Evolutionary conservation across 129 eudicot genomes (phyloP).

Genomic region (Ambrosia trifida): DNA sequence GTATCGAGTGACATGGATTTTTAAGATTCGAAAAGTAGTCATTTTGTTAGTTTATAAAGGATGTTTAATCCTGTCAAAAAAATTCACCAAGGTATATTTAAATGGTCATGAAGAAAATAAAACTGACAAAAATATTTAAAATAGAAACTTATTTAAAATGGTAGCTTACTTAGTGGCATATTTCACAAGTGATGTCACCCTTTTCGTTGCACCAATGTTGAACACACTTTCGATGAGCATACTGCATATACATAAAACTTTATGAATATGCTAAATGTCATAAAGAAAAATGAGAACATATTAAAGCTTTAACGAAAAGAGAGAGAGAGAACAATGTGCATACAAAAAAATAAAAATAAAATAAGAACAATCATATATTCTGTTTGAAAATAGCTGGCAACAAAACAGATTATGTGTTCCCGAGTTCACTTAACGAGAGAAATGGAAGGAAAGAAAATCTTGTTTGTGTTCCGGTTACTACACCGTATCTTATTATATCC

Average conservation of each 20-base stretch:
- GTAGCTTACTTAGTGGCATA: slow-evolving; percentile 81
- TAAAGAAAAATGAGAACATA: neutral
- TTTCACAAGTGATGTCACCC: slow-evolving; percentile 94
- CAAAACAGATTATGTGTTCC: neutral
- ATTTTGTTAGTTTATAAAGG: neutral
- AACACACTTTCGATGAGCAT: slow-evolving; percentile 98
- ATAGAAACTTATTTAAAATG: neutral
- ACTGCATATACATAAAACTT: slow-evolving; percentile 45
- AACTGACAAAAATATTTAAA: neutral
- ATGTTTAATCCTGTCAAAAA: neutral
- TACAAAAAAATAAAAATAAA: slow-evolving; percentile 2
- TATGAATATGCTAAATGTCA: neutral
- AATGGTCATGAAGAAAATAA: neutral
- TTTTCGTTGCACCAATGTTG: slow-evolving; percentile 99
- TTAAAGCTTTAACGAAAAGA: neutral
- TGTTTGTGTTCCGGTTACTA: neutral
- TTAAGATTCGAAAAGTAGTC: neutral
- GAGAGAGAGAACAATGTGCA: neutral
- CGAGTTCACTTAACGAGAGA: too few relatives aligned
- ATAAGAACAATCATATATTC: too few relatives aligned
- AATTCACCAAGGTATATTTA: neutral
- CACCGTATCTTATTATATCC: neutral
- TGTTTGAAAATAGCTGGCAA: neutral
- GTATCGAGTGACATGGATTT: neutral
- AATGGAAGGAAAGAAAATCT: too few relatives aligned